Base-by-base conservation (phyloP, 176 grass and related monocot species). In the Musa troglodytarum region DNA sequence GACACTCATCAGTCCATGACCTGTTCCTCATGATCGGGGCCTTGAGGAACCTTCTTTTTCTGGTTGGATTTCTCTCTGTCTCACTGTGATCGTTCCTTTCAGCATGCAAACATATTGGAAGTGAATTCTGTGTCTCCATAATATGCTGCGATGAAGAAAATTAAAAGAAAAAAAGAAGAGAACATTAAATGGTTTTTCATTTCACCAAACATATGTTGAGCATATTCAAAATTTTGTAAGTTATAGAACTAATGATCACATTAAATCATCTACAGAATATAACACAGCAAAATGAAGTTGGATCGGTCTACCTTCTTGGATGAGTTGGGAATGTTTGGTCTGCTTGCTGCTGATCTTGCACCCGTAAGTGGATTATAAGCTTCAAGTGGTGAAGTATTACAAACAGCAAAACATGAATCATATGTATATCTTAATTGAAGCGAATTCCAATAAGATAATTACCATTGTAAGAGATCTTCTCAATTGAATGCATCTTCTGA, bases 11-110 rank as follows among this genome's bases (percentile, higher is more conserved):
- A 9, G 87, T 92, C 78, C 87, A 89, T 68, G 86, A 96, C 26
- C 89, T 75, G 16, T 82, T 84, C 78, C 92, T 87, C 13, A 84
- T 84, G 22, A 96, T 89, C 85, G 92, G 76, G 0, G 86, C 88
- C 77, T 83, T 96, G 82, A 96, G 89, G 82, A 96, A 88, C 50
- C 86, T 85, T 77, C 74, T 82, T 49, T 87, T 83, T 82, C 92
- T 95, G 71, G 72, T 91, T 49, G 92, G 78, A 69, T 72, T 89
- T 22, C 81, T 89, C 74, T 87, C 89, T 51, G 62, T 68, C 52
- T 85, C 86, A 69, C 76, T 89, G 15, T 83, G 84, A 72, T 82
- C 77, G 12, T 75, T 75, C 71, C 82, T 84, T 59, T 87, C 84
- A 1, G 77, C 65, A 6, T 6, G 34, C 34, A 43, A 43, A 5